phyloP scores from a whole-genome alignment of 2,329 filamentous ascomycete genomes.

The Corniculantispora saksenae region DNA sequence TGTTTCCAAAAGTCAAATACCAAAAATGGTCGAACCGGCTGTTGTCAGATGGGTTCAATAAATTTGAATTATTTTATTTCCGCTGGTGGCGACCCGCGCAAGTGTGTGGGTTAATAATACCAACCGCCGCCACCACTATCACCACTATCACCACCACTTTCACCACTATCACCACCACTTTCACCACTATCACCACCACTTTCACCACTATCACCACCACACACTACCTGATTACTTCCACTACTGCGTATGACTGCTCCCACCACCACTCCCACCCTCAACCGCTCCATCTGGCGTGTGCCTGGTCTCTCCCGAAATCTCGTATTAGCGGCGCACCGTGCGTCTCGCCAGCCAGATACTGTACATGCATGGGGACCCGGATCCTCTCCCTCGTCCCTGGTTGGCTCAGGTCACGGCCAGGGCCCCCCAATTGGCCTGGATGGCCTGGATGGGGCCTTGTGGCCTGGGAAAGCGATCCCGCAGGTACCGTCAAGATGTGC shows the following conservation, averaged over 20 bases:
- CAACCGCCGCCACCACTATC: too few relatives aligned
- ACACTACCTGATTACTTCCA: too few relatives aligned
- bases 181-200: too few relatives aligned
- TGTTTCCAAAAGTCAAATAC: background rate
- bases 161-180: background rate
- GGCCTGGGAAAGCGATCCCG: too few relatives aligned
- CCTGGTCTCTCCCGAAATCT: conserved; percentile 6
- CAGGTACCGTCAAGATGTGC: too few relatives aligned
- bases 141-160: too few relatives aligned
- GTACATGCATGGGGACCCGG: background rate
- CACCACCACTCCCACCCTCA: background rate
- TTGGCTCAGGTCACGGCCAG: conserved; percentile 6
- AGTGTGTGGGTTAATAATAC: background rate
- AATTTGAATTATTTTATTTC: background rate
- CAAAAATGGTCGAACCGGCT: background rate
- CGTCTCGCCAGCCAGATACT: background rate
- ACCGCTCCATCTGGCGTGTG: background rate
- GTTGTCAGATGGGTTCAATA: too few relatives aligned
- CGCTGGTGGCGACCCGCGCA: background rate
- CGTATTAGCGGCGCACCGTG: conserved; percentile 1
- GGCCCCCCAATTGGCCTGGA: background rate
- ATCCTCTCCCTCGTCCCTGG: background rate
- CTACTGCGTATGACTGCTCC: too few relatives aligned
- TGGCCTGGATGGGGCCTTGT: too few relatives aligned
- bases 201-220: background rate